Base-by-base conservation (phyloP, 306 rosid species). In the Prunus mume region DNA sequence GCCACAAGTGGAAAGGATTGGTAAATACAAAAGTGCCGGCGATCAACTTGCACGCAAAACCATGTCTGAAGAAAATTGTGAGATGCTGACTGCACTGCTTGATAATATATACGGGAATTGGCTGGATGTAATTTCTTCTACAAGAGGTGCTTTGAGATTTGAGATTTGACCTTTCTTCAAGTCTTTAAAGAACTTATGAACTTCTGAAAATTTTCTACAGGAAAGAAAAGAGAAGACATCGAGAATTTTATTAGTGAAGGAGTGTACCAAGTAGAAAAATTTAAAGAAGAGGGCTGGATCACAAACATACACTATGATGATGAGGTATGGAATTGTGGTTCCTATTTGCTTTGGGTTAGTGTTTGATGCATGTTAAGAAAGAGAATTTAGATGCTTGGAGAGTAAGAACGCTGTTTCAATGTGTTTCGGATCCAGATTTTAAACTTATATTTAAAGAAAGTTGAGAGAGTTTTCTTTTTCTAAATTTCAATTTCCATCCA, bases 21-120 rank as follows among this genome's bases (percentile, higher is more conserved):
- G 99, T 63, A 95, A 92, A 79, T 95, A 90, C 84, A 92, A 95
- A 89, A 94, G 97, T 77, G 87, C 94, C 6, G 99, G 96, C 52
- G 99, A 95, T 87, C 97, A 88, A 72, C 96, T 95, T 51, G 81
- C 85, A 25, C 86, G 95, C 63, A 95, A 72, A 76, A 83, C 88
- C 50, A 89, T 95, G 87, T 84, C 97, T 50, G 87, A 90, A 70
- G 97, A 89, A 79, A 88, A 87, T 45, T 88, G 90, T 74, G 99
- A 89, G 90, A 89, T 92, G 99, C 76, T 95, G 84, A 90, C 90
- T 38, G 78, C 92, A 32, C 83, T 95, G 85, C 97, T 95, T 20
- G 97, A 95, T 79, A 95, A 95, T 72, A 89, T 95, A 85, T 87
- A 88, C 77, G 84, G 78, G 87, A 85, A 90, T 84, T 95, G 97